phyloP scores from a whole-genome alignment of 768 basidiomycete genomes.

The Polyporus arcularius region DNA sequence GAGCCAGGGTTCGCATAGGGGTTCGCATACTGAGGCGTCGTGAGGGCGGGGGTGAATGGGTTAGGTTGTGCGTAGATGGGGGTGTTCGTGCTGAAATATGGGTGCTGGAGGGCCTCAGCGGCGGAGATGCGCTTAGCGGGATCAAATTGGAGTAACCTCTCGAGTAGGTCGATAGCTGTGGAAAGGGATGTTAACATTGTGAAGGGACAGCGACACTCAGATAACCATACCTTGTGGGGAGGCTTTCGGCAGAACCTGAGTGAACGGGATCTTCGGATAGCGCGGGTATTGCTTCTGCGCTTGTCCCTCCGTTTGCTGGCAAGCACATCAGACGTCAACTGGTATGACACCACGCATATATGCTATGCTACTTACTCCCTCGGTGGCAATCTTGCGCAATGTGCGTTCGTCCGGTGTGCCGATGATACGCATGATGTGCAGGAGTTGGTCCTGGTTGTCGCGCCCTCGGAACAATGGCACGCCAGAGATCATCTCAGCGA shows the following conservation, averaged over 20 bases:
- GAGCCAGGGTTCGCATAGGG: conserved; percentile 49
- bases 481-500: conserved; percentile 99
- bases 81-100: conserved; percentile 70
- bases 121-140: conserved; percentile 91
- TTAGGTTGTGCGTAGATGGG: conserved; percentile 69
- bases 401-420: conserved; percentile 92
- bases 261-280: conserved; percentile 81
- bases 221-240: conserved; percentile 68
- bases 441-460: conserved; percentile 96
- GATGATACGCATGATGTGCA: conserved; percentile 96
- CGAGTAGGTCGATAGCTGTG: conserved; percentile 87
- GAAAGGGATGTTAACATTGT: not conserved
- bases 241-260: conserved; percentile 83
- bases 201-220: not conserved
- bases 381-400: conserved; percentile 83
- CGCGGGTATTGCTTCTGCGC: conserved; percentile 85
- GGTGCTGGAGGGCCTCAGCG: conserved; percentile 87
- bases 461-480: conserved; percentile 95
- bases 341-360: not conserved
- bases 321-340: conserved; percentile 8
- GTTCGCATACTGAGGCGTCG: conserved; percentile 38
- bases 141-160: conserved; percentile 94
- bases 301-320: conserved; percentile 61
- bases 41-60: conserved; percentile 61
- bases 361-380: conserved; percentile 64